Base-by-base conservation (phyloP, 371 early-diverging fungal species). In the Mortierella sp. region DNA sequence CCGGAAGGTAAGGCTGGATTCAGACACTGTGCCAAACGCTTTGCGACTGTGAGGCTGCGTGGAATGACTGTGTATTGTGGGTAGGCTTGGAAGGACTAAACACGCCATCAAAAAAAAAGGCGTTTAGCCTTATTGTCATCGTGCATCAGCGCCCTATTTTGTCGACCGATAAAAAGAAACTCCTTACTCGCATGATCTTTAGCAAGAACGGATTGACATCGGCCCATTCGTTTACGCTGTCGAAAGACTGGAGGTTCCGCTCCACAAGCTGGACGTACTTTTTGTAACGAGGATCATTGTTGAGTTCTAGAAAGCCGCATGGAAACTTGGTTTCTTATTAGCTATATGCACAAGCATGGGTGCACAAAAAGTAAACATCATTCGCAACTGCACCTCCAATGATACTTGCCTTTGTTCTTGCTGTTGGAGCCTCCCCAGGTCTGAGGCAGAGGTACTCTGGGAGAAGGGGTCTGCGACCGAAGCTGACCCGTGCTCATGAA, bases 1-100 rank as follows among this genome's bases (percentile, higher is more conserved):
- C 99, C 99, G 24, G 98, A 92, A 10, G 99, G 99, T n/a, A 99
- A 85, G 18, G 95, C 96, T 14, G 98, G 99, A 76, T 99, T 98
- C 55, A 99, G 87, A 64, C 98, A 98, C 71, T 99, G 99, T 0
- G 97, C 98, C 38, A 99, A 83, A 23, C 99, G 90, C 84, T 98
- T 98, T 51, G 95, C 91, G 6, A 99, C 91, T 1, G 93, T 83
- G 26, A 92, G 86, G 70, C 95, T 95, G 43, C 89, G 87, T 26
- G 99, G 98, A 46, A 97, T 87, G 50, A 86, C 81, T 7, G 87
- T 79, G 67, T 90, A 94, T 68, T 91, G 88, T 23, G 91, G 85
- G 72, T 93, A 91, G 1, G 89, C 87, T 84, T 93, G 91, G 61
- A 97, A 89, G 2, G 92, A 86, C 93, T 61, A 28, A 92, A 67